Conservation (phyloP, 345 rosid species). For the Pistacia atlantica region DNA sequence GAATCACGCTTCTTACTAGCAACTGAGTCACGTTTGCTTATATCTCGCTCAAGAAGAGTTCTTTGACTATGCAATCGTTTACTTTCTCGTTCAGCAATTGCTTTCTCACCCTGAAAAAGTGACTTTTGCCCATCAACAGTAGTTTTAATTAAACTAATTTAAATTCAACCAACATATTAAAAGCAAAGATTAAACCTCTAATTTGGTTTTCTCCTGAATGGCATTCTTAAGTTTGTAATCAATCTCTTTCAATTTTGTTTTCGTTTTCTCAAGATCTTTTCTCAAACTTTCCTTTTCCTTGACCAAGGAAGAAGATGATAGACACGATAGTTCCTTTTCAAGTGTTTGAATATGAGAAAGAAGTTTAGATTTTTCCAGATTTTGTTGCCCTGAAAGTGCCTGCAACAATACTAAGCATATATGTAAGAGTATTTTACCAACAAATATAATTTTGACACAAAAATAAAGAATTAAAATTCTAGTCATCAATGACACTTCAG, state of each 20-base stretch:
- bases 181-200: constrained; percentile 61
- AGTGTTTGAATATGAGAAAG: constrained; percentile 63
- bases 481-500: constrained; percentile 53
- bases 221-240: constrained; percentile 82
- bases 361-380: constrained; percentile 52
- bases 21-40: constrained; percentile 76
- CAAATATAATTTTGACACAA: background rate
- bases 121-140: constrained; percentile 1
- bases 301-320: constrained; percentile 65
- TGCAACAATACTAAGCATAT: constrained; percentile 31
- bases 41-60: constrained; percentile 80
- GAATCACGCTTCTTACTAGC: constrained; percentile 83
- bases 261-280: constrained; percentile 86
- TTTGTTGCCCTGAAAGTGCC: constrained; percentile 59
- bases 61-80: constrained; percentile 73
- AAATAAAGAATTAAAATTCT: constrained; percentile 12
- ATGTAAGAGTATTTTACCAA: constrained; percentile 8
- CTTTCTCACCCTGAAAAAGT: constrained; percentile 72
- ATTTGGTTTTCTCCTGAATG: constrained; percentile 93
- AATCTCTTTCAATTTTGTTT: constrained; percentile 73
- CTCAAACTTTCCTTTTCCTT: constrained; percentile 78
- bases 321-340: constrained; percentile 64
- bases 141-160: background rate
- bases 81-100: constrained; percentile 78
- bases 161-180: background rate